Base-by-base conservation (phyloP, 805 yeast species). In the Candida coquimbonensis region DNA sequence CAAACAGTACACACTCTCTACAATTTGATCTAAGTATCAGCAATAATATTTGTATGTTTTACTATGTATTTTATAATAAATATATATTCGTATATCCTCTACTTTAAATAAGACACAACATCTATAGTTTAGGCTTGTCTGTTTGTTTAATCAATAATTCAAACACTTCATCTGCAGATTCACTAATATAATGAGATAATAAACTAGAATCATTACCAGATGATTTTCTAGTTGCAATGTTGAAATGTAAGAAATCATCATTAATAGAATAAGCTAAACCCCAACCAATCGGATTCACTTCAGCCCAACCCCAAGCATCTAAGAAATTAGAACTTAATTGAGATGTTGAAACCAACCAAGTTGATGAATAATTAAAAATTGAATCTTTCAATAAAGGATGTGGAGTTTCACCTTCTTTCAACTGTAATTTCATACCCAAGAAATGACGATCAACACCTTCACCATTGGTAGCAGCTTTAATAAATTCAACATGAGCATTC, bases 221-320 rank as follows among this genome's bases (percentile, higher is more conserved):
- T 38, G 79, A 77, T 66, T 76, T 80, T 71, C 80, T 83, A 51
- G 81, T 77, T 40, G 89, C 82, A 51, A 91, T 81, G 67, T 90
- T 91, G 59, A 93, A 80, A 62, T 89, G 91, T 53, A 89, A 59
- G 80, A 86, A 83, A 55, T 90, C 84, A 49, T 78, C 78, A 72
- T 87, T 89, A 59, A 91, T 74, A 87, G 89, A 87, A 71, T 91
- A 91, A 9, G 96, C 97, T 51, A 87, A 74, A 8, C 98, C 99
- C 58, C 86, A 81, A 9, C 99, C 99, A 50, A 83, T 87, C 60
- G 90, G 96, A 56, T 85, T 81, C 42, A 93, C 98, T 64, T 95
- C 96, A 17, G 96, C 79, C 87, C 89, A 91, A 32, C 99, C 99
- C 74, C 90, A 91, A 39, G 95, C 90, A 63, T 88, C 88, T 67